Percentiles rank a stretch among this genome's conserved stretches.
phyloP scores from a whole-genome alignment of 2,329 filamentous ascomycete species.

The Ascomycota sp. region DNA sequence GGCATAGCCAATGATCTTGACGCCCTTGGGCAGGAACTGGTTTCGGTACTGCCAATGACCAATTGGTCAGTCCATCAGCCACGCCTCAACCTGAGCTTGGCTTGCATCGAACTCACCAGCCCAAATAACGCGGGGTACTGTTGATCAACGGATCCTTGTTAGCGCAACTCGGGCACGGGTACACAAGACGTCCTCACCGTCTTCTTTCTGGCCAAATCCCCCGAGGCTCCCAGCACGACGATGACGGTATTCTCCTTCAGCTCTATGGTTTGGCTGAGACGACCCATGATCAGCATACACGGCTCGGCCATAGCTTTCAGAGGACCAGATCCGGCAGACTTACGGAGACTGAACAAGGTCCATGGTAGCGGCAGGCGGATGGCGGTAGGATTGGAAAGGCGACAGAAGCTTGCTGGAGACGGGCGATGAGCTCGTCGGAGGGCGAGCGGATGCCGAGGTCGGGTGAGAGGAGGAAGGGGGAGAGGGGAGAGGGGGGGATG shows the following conservation, averaged over 20 bases:
- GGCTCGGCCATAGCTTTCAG: too few species aligned
- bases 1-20: slow-evolving; percentile 95
- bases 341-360: too few species aligned
- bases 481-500: too few species aligned
- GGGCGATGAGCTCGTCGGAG: too few species aligned
- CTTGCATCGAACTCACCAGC: slow-evolving; percentile 45
- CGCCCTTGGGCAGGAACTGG: slow-evolving; percentile 93
- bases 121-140: slow-evolving; percentile 95
- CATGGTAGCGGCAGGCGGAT: too few species aligned
- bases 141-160: slow-evolving; percentile 2
- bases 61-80: neutral
- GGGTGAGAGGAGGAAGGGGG: too few species aligned
- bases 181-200: slow-evolving; percentile 39
- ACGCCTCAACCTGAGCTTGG: neutral
- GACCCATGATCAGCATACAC: too few species aligned
- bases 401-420: too few species aligned
- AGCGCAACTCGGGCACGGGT: slow-evolving; percentile 3
- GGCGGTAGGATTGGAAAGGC: too few species aligned
- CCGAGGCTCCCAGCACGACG: slow-evolving; percentile 88
- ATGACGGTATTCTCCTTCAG: slow-evolving; percentile 97
- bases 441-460: too few species aligned
- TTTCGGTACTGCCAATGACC: slow-evolving; percentile 59
- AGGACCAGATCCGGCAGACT: too few species aligned
- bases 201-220: slow-evolving; percentile 99
- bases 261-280: slow-evolving; percentile 76